phyloP scores from a whole-genome alignment of 2,329 filamentous ascomycete genomes.

The Paraconiothyrium sp. region DNA sequence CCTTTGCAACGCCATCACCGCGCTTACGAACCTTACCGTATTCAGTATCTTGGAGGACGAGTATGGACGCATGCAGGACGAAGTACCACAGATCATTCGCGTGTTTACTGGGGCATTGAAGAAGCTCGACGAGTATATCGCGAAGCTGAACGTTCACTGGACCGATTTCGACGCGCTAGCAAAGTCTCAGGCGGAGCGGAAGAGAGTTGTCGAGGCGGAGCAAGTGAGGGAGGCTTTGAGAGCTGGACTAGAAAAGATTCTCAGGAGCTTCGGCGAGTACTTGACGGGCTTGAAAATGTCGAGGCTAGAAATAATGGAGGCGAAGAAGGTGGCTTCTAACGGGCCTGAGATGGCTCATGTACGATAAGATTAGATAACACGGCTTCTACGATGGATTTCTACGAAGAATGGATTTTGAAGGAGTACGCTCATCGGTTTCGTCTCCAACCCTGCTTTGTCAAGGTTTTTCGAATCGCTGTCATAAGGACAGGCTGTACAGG shows the following conservation, averaged over 20 bases:
- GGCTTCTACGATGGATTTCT: not conserved
- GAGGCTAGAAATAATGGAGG: conserved; percentile 75
- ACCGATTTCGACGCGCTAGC: conserved; percentile 71
- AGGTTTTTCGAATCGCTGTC: not conserved
- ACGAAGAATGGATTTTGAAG: not conserved
- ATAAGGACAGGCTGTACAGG: not conserved
- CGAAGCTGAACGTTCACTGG: conserved; percentile 73
- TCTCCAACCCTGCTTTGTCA: too few species aligned
- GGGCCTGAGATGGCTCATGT: conserved; percentile 35
- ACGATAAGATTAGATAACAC: conserved; percentile 7
- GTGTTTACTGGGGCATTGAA: conserved; percentile 74
- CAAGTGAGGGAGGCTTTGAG: conserved; percentile 72
- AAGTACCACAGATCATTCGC: conserved; percentile 78
- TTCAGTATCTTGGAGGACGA: conserved; percentile 81
- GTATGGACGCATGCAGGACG: conserved; percentile 85
- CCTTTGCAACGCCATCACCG: conserved; percentile 66
- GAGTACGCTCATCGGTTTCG: too few species aligned
- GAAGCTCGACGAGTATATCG: conserved; percentile 74
- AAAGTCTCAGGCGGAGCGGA: conserved; percentile 55
- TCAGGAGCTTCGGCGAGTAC: conserved; percentile 79
- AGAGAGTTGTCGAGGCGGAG: conserved; percentile 71
- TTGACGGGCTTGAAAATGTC: conserved; percentile 74
- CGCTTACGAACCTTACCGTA: conserved; percentile 74
- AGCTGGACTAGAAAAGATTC: conserved; percentile 69
- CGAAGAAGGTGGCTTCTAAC: conserved; percentile 38